Evolutionary conservation across 164 flowering plant species (phyloP).

Genomic region (Cinnamomum chago): DNA sequence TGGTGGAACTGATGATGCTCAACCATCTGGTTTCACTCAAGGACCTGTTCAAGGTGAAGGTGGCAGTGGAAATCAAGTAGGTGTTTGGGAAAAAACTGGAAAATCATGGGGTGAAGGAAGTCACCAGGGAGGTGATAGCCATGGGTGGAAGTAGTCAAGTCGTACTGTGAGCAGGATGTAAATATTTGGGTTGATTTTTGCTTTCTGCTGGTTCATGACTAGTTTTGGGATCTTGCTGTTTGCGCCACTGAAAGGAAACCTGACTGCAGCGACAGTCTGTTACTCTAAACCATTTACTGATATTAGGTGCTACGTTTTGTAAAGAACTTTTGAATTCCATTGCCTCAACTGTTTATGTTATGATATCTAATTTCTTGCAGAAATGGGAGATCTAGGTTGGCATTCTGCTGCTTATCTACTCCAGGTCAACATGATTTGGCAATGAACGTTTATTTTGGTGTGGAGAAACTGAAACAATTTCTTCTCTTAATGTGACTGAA

Average conservation of each 20-base stretch:
- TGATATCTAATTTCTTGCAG: neutral
- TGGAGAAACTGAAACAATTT: neutral
- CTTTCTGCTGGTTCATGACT: neutral
- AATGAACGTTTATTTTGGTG: neutral
- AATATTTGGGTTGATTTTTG: neutral
- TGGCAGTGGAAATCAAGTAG: constrained; percentile 5
- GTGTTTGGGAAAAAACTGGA: constrained; percentile 1
- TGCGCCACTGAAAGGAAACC: neutral
- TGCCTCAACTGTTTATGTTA: neutral
- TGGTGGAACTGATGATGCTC: neutral
- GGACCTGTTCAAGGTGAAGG: constrained; percentile 8
- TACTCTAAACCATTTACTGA: neutral
- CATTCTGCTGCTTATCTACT: neutral
- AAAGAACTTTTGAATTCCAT: neutral
- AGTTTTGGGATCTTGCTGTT: neutral
- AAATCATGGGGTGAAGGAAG: constrained; percentile 16
- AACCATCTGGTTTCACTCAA: constrained; percentile 9
- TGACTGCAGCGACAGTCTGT: neutral
- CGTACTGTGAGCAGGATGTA: neutral
- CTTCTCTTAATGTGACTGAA: too few relatives aligned
- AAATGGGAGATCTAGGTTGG: neutral
- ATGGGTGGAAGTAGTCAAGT: constrained; percentile 8
- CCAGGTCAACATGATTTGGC: neutral
- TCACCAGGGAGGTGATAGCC: neutral
- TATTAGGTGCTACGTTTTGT: neutral